Evolutionary conservation across 768 basidiomycete genomes (phyloP).

Genomic region (Termitomyces sp.): DNA sequence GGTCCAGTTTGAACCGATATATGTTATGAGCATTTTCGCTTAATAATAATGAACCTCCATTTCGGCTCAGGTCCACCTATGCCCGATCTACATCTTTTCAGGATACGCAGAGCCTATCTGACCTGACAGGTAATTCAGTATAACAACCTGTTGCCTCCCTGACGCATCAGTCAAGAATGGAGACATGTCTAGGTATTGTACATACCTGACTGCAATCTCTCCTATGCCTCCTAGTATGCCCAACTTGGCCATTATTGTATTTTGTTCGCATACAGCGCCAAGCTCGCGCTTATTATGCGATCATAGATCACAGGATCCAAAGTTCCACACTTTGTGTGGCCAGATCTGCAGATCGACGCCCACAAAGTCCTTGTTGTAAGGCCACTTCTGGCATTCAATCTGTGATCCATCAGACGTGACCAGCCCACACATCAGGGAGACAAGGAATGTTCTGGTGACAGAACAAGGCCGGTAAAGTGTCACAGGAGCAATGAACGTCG

Average conservation of each 20-base stretch:
- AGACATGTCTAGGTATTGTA: neutral
- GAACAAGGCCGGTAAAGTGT: neutral
- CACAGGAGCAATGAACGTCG: neutral
- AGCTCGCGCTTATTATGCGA: conserved; percentile 7
- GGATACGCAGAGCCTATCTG: neutral
- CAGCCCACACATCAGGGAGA: neutral
- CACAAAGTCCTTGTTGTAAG: conserved; percentile 7
- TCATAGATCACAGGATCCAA: conserved; percentile 11
- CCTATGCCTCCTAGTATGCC: neutral
- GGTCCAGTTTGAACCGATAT: conserved; percentile 7
- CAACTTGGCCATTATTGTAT: conserved; percentile 10
- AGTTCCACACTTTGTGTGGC: conserved; percentile 2
- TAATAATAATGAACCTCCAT: conserved; percentile 3
- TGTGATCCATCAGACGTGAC: conserved; percentile 8
- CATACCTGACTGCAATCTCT: neutral
- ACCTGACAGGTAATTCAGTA: neutral
- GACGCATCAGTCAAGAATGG: neutral
- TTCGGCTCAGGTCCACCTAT: neutral
- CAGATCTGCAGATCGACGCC: conserved; percentile 11
- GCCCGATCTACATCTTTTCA: neutral
- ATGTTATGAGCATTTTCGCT: conserved; percentile 5
- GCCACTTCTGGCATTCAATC: neutral
- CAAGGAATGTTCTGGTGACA: neutral
- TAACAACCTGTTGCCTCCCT: too few species aligned
- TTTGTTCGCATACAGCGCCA: neutral